phyloP scores from a whole-genome alignment of 371 early-diverging fungal species.

The Mortierella sp. region DNA sequence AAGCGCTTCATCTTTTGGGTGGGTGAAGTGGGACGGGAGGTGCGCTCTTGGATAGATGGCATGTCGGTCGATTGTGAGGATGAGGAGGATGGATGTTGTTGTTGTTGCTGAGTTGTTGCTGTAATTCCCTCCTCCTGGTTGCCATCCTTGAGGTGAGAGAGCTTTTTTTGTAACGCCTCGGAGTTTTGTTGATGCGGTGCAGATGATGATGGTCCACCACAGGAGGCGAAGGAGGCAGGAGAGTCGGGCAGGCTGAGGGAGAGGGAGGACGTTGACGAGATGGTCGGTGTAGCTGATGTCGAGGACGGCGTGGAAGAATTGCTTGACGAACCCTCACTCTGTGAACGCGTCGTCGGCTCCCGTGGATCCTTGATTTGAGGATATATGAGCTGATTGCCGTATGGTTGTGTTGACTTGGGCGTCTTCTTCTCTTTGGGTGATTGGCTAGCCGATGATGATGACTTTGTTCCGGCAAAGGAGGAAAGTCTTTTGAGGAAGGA shows the following conservation, averaged over 20 bases:
- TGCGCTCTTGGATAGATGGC: neutral
- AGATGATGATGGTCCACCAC: conserved; percentile 9
- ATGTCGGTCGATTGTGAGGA: neutral
- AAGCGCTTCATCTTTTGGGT: neutral
- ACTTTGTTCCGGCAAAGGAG: conserved; percentile 9
- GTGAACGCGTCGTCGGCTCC: neutral
- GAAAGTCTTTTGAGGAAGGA: conserved; percentile 28
- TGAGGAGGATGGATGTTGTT: neutral
- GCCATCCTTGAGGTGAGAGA: neutral
- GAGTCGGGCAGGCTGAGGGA: conserved; percentile 17
- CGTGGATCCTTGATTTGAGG: neutral
- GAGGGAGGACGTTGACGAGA: conserved; percentile 33
- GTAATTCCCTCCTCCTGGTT: neutral
- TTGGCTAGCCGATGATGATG: neutral
- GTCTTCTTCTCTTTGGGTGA: neutral
- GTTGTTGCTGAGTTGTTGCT: neutral
- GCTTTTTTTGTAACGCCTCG: neutral
- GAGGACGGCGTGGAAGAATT: conserved; percentile 12
- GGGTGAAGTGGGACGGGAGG: neutral
- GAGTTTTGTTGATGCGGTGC: conserved; percentile 5
- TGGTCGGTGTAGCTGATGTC: conserved; percentile 10
- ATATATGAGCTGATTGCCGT: neutral
- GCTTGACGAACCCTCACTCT: neutral
- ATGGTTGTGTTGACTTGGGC: neutral
- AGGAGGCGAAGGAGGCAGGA: conserved; percentile 6